Evolutionary conservation across 129 eudicot species (phyloP).

Genomic region (Escallonia rubra): DNA sequence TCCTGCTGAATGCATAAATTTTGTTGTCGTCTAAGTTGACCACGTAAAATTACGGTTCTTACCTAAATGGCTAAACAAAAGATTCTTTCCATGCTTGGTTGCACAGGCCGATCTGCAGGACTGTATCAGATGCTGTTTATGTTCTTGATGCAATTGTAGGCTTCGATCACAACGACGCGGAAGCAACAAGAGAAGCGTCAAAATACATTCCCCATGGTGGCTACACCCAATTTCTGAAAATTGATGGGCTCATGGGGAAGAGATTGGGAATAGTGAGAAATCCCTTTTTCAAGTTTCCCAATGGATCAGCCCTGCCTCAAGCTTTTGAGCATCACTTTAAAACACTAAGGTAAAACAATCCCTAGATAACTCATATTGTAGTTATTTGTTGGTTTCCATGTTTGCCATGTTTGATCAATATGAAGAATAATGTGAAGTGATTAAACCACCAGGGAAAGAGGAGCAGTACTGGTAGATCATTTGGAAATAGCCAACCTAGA

Average conservation of each 20-base stretch:
- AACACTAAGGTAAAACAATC: constrained; percentile 38
- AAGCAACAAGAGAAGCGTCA: constrained; percentile 49
- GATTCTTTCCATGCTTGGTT: neutral
- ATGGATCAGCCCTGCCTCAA: constrained; percentile 23
- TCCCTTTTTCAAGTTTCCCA: constrained; percentile 37
- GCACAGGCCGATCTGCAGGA: constrained; percentile 70
- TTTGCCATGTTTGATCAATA: too few relatives aligned
- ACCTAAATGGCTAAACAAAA: too few relatives aligned
- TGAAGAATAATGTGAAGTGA: neutral
- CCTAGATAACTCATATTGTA: neutral
- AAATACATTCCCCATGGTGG: constrained; percentile 60
- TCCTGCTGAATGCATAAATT: too few relatives aligned
- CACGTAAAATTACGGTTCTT: too few relatives aligned
- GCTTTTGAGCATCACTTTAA: constrained; percentile 41
- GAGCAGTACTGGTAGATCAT: constrained; percentile 55
- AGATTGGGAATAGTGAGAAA: constrained; percentile 59
- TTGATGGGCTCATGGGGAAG: constrained; percentile 62
- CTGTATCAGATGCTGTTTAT: constrained; percentile 53
- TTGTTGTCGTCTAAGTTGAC: too few relatives aligned
- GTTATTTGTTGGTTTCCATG: too few relatives aligned
- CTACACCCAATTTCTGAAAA: constrained; percentile 50
- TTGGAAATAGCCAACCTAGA: constrained; percentile 33
- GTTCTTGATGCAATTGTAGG: constrained; percentile 70
- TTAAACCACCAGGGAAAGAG: constrained; percentile 27
- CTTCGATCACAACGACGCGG: constrained; percentile 37